phyloP scores from a whole-genome alignment of 2,329 filamentous ascomycete species.

The Myriangium duriaei region DNA sequence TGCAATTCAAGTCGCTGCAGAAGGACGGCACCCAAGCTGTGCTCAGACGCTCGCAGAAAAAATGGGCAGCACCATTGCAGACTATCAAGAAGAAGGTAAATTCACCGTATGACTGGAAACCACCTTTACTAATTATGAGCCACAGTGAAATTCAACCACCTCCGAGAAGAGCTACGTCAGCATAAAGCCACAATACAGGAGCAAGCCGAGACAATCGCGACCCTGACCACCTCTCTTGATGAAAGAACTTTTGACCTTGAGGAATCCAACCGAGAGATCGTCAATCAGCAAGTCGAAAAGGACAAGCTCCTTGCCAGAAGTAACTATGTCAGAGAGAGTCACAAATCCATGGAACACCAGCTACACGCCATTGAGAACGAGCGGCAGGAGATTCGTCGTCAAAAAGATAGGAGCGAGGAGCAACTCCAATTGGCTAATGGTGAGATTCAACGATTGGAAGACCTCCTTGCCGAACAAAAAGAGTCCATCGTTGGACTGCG shows the following conservation, averaged over 20 bases:
- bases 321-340: neutral
- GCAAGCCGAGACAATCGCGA: too few species aligned
- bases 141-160: constrained; percentile 1
- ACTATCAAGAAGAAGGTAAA: neutral
- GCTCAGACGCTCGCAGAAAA: neutral
- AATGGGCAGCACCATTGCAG: neutral
- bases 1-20: constrained; percentile 1
- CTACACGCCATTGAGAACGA: constrained; percentile 8
- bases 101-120: neutral
- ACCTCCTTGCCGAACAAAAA: too few species aligned
- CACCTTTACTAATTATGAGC: neutral
- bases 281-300: neutral
- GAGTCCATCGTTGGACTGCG: too few species aligned
- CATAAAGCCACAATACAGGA: too few species aligned
- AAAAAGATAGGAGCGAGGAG: constrained; percentile 7
- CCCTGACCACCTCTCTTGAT: too few species aligned
- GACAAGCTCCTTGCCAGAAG: constrained; percentile 1
- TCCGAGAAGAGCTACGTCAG: constrained; percentile 1
- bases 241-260: too few species aligned
- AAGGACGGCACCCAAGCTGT: neutral
- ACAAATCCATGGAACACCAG: constrained; percentile 5
- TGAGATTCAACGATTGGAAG: too few species aligned
- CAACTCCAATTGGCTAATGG: constrained; percentile 6
- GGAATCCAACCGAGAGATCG: constrained; percentile 1
- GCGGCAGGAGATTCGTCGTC: constrained; percentile 8